Evolutionary conservation across 495 filamentous ascomycete species (phyloP).

Genomic region (Massariosphaeria phaeospora): DNA sequence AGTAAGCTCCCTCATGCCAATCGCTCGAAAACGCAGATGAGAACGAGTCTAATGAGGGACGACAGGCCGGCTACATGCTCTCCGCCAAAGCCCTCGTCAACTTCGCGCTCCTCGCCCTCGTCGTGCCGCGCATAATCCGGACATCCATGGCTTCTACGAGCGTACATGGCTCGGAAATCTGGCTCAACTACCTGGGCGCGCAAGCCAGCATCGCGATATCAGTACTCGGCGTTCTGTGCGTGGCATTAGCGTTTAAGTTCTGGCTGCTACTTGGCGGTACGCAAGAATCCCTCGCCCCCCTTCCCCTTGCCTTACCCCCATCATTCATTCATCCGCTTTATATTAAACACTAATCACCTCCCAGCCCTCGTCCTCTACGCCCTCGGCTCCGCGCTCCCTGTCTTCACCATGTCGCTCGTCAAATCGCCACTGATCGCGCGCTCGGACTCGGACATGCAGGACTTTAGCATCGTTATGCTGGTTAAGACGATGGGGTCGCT

Average conservation of each 20-base stretch:
- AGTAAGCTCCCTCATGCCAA: neutral
- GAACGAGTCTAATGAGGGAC: neutral
- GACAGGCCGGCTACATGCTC: slow-evolving; percentile 29
- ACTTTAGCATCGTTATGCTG: slow-evolving; percentile 32
- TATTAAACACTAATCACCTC: neutral
- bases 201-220: slow-evolving; percentile 25
- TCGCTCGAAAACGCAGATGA: neutral
- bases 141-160: slow-evolving; percentile 16
- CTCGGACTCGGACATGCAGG: slow-evolving; percentile 22
- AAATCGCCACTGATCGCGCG: slow-evolving; percentile 27
- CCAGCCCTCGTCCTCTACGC: slow-evolving; percentile 31
- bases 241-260: slow-evolving; percentile 27
- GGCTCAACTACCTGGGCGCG: slow-evolving; percentile 25
- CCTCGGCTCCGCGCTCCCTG: slow-evolving; percentile 30
- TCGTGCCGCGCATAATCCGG: slow-evolving; percentile 26
- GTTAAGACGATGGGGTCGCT: slow-evolving; percentile 27
- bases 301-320: neutral
- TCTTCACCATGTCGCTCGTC: slow-evolving; percentile 32
- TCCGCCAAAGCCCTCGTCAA: slow-evolving; percentile 31
- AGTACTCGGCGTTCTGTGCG: slow-evolving; percentile 24
- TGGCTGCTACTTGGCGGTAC: slow-evolving; percentile 28
- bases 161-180: slow-evolving; percentile 23
- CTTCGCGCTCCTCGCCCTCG: slow-evolving; percentile 17
- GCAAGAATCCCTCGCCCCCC: neutral
- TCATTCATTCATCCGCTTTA: neutral